Conservation (phyloP, 2,329 filamentous ascomycete species). For the Phyllosticta capitalensis region DNA sequence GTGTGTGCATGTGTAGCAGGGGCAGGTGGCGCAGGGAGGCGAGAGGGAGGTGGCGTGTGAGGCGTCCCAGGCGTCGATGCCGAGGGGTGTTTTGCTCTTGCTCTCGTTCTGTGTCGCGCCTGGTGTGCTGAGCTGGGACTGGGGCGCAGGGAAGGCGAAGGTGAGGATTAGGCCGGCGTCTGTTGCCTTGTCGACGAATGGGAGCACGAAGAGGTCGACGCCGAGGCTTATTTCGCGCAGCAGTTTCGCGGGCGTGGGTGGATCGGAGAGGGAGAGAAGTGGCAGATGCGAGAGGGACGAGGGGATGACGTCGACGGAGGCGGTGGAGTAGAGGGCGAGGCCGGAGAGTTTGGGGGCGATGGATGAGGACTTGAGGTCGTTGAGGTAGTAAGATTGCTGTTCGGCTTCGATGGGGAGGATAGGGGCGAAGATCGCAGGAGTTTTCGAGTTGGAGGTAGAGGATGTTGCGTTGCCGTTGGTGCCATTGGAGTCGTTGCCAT, state of each 20-base stretch:
- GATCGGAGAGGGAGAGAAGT: slow-evolving; percentile 62
- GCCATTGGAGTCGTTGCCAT: slow-evolving; percentile 13
- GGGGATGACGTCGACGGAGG: slow-evolving; percentile 58
- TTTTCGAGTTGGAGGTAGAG: background rate
- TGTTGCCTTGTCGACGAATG: slow-evolving; percentile 64
- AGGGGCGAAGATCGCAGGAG: slow-evolving; percentile 43
- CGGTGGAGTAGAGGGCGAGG: slow-evolving; percentile 69
- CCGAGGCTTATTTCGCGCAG: slow-evolving; percentile 68
- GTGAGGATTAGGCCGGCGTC: slow-evolving; percentile 78
- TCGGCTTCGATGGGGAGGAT: slow-evolving; percentile 66
- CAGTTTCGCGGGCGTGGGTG: slow-evolving; percentile 63
- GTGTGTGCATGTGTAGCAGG: slow-evolving; percentile 72
- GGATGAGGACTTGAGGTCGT: slow-evolving; percentile 53
- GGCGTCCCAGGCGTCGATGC: slow-evolving; percentile 65
- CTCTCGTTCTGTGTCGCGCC: background rate
- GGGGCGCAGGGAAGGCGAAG: slow-evolving; percentile 58
- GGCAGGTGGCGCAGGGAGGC: slow-evolving; percentile 56
- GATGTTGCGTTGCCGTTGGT: background rate
- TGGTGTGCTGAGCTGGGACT: too few relatives aligned
- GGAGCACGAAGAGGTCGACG: slow-evolving; percentile 68
- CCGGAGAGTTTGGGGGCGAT: slow-evolving; percentile 43
- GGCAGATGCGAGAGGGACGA: slow-evolving; percentile 53
- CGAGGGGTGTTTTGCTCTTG: slow-evolving; percentile 39
- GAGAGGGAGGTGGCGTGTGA: slow-evolving; percentile 51
- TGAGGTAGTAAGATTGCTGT: slow-evolving; percentile 71